These are phyloP conservation scores for Moricandia arvensis DNA, from an alignment of 345 rosid genomes.

Conservation along the genomic window DNA sequence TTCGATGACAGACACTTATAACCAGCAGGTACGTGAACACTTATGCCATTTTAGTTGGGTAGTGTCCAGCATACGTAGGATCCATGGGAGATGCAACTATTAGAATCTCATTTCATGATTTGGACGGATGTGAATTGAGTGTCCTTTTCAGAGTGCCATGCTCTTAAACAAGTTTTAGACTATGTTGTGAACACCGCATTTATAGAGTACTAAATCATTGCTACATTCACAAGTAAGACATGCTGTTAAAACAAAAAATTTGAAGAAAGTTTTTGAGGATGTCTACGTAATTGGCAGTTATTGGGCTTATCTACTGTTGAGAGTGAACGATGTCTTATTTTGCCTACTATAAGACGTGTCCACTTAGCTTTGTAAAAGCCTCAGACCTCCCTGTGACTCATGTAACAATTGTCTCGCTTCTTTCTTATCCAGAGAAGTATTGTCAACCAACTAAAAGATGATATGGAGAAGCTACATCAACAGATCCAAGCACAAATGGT, in stretches of 20 bases:
- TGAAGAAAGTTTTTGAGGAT: slow-evolving; percentile 11
- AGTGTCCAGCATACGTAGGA: slow-evolving; percentile 5
- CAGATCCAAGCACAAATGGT: slow-evolving; percentile 85
- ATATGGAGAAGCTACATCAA: slow-evolving; percentile 77
- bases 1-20: slow-evolving; percentile 83
- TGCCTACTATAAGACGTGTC: not conserved
- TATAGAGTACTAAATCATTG: not conserved
- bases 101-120: slow-evolving; percentile 8
- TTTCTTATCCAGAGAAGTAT: slow-evolving; percentile 65
- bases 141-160: not conserved
- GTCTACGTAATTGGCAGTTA: not conserved
- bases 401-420: slow-evolving; percentile 12
- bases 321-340: slow-evolving; percentile 5
- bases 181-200: not conserved
- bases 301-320: slow-evolving; percentile 4
- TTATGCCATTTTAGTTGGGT: slow-evolving; percentile 18
- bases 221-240: slow-evolving; percentile 18
- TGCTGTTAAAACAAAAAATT: slow-evolving; percentile 2
- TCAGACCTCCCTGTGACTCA: not conserved
- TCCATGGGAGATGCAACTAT: slow-evolving; percentile 13
- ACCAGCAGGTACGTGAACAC: slow-evolving; percentile 69
- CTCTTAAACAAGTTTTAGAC: slow-evolving; percentile 1
- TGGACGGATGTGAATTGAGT: slow-evolving; percentile 12
- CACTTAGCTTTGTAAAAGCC: not conserved
- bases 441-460: slow-evolving; percentile 90